Base-by-base conservation (phyloP, 768 basidiomycete species). In the Cyclocybe aegerita region DNA sequence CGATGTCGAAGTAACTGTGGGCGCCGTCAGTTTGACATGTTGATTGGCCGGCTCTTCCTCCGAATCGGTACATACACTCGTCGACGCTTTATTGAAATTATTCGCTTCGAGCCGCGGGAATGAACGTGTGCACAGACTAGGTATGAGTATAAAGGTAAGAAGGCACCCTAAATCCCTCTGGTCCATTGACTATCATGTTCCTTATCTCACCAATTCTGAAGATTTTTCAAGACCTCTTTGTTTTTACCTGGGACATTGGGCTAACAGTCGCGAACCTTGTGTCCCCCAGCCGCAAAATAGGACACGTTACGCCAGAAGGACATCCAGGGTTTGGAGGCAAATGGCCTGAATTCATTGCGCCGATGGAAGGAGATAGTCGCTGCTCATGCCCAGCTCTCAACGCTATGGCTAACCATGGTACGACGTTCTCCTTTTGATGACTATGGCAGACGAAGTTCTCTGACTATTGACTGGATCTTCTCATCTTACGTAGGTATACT, bases 401-500 rank as follows among this genome's bases (percentile, higher is more conserved):
- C 56, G 85, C 87, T 0, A 72, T 93, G 80, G 88, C 90, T 6
- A 92, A 92, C 62, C 90, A 92, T 53, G 90, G 90, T 90, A 35
- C 31, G 69, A 52, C 7, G 4, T 29, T 10, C 23, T 39, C 23
- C n/a, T 7, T 36, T 29, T 6, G 36, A 36, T 39, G 5, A 9
- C 30, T 10, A 47, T 14, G 7, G 23, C 23, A 55, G n/a, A 29
- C 14, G 33, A 29, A 17, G 15, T 3, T 32, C 40, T 36, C 14
- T 46, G 14, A 23, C 33, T 1, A 37, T 46, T 10, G 16, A 48
- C 9, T 7, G 34, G 40, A 3, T 14, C 10, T 33, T 30, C 35
- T 23, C 17, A 71, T 70, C 69, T 10, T 43, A 3, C 4, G 39
- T 62, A 72, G 90, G 90, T n/a, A 81, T 82, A 37, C 67, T 82